These are phyloP conservation scores for Begonia loranthoides DNA, from an alignment of 306 rosid species.

Conservation along the genomic window DNA sequence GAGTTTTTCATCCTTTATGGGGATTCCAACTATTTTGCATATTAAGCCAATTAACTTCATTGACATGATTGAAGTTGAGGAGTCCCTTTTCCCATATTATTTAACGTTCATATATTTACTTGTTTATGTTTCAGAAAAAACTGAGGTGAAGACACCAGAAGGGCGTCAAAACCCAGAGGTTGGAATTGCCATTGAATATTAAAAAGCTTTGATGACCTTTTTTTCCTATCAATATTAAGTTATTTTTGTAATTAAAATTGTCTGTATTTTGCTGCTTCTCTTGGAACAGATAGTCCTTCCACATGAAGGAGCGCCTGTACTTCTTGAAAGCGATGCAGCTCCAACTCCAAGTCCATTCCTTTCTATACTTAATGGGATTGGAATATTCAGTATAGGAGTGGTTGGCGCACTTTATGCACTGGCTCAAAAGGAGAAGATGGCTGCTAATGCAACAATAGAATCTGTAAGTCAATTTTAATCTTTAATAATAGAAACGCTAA, in stretches of 20 bases:
- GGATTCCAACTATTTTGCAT: neutral
- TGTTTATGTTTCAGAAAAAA: constrained; percentile 34
- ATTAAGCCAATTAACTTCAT: constrained; percentile 1
- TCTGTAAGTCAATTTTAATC: constrained; percentile 43
- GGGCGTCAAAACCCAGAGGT: constrained; percentile 48
- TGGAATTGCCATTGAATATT: constrained; percentile 21
- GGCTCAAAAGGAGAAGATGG: constrained; percentile 43
- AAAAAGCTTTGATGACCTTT: constrained; percentile 11
- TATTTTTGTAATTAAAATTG: constrained; percentile 7
- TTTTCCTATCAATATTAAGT: constrained; percentile 5
- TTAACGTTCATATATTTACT: neutral
- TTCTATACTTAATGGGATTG: constrained; percentile 49
- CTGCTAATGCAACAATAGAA: constrained; percentile 38
- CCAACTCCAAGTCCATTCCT: constrained; percentile 24
- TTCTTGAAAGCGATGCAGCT: too few relatives aligned
- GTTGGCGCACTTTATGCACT: constrained; percentile 57
- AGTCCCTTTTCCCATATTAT: too few relatives aligned
- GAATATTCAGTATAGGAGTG: constrained; percentile 51
- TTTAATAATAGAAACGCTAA: neutral
- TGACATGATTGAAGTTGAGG: neutral
- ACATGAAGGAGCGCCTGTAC: constrained; percentile 7
- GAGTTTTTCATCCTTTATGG: neutral
- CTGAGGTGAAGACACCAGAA: constrained; percentile 27
- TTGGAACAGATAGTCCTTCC: constrained; percentile 28
- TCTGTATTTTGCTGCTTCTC: constrained; percentile 20